Evolutionary conservation across 176 grass and related monocot species (phyloP).

Genomic region (Paspalum notatum): DNA sequence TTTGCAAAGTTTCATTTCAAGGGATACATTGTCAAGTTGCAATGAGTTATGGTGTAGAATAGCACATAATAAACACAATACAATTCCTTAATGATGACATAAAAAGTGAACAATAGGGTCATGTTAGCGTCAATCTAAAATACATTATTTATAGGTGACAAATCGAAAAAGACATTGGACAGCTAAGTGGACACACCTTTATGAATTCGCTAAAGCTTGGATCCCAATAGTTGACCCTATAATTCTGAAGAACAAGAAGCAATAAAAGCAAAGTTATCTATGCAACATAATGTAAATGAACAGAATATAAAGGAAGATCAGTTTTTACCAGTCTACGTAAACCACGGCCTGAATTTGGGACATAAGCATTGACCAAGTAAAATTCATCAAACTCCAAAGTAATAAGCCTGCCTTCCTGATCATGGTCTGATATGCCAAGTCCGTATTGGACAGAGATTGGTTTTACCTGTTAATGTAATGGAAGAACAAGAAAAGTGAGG

Average conservation of each 20-base stretch:
- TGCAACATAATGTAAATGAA: conserved; percentile 23
- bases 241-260: conserved; percentile 55
- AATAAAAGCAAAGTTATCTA: conserved; percentile 26
- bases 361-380: conserved; percentile 84
- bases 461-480: conserved; percentile 59
- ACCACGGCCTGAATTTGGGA: conserved; percentile 86
- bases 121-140: neutral
- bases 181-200: conserved; percentile 53
- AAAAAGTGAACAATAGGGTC: neutral
- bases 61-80: conserved; percentile 4
- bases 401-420: conserved; percentile 79
- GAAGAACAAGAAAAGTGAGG: conserved; percentile 37
- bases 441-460: conserved; percentile 80
- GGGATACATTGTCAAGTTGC: neutral
- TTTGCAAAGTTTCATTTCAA: conserved; percentile 16
- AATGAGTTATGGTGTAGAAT: conserved; percentile 5
- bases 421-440: conserved; percentile 69
- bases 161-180: conserved; percentile 26
- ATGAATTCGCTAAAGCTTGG: conserved; percentile 68
- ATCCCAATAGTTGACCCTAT: conserved; percentile 75
- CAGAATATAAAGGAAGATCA: neutral
- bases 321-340: conserved; percentile 64
- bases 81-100: neutral
- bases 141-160: neutral
- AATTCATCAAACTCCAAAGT: conserved; percentile 88